Evolutionary conservation across 1,284 basidiomycete genomes (phyloP).

Genomic region (Leccinum subrobustum): DNA sequence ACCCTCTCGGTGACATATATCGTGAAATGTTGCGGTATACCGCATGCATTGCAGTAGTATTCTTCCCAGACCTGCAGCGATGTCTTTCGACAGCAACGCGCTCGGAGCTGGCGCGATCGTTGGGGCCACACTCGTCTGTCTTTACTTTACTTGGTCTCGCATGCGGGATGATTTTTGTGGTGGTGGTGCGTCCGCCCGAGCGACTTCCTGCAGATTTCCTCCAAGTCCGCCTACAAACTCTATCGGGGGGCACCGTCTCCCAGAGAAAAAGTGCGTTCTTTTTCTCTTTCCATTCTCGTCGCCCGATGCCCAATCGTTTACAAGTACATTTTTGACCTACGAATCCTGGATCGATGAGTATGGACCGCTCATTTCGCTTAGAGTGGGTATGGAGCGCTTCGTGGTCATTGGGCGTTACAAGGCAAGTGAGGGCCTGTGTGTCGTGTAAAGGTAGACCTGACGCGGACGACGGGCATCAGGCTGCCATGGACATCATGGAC

Average conservation of each 20-base stretch:
- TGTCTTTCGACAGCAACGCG: background rate
- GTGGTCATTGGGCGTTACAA: conserved; percentile 17
- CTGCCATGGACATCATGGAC: conserved; percentile 19
- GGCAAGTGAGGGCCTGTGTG: background rate
- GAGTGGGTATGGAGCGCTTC: background rate
- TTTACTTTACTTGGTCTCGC: conserved; percentile 1
- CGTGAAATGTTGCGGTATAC: background rate
- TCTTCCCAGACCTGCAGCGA: background rate
- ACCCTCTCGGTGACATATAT: conserved; percentile 52
- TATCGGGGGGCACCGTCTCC: conserved; percentile 11
- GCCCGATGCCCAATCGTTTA: background rate
- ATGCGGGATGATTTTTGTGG: background rate
- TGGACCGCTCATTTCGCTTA: conserved; percentile 14
- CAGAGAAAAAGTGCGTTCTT: conserved; percentile 4
- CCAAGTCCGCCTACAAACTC: conserved; percentile 9
- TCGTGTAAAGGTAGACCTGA: background rate
- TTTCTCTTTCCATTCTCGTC: background rate
- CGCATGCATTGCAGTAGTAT: background rate
- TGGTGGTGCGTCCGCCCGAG: background rate
- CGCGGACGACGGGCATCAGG: conserved; percentile 1
- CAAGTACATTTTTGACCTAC: conserved; percentile 1
- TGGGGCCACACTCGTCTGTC: background rate
- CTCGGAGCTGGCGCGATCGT: background rate
- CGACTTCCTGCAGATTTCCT: conserved; percentile 2
- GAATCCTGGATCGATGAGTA: conserved; percentile 13